Conservation (phyloP, 768 basidiomycete species). For the Leccinum boreale region DNA sequence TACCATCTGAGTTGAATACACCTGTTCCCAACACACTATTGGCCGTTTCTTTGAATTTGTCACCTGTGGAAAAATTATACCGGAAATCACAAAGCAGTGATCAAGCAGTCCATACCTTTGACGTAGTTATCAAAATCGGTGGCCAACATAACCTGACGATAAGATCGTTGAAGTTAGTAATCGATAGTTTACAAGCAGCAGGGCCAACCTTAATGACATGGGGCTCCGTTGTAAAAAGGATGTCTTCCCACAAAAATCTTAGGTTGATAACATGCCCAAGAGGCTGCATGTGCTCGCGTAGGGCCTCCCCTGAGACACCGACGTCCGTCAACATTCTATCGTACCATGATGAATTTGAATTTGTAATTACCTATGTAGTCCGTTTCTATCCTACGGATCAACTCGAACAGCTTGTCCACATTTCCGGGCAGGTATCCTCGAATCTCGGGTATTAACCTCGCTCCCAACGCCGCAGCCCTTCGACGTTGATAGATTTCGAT, state of each 20-base stretch:
- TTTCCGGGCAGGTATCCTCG: constrained; percentile 34
- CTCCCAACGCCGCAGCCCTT: constrained; percentile 22
- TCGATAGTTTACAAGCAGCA: not conserved
- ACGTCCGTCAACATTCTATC: not conserved
- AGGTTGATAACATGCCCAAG: constrained; percentile 38
- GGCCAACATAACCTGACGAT: constrained; percentile 36
- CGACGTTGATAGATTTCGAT: constrained; percentile 8
- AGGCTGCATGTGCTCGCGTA: constrained; percentile 22
- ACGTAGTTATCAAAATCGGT: constrained; percentile 42
- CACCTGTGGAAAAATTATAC: constrained; percentile 24
- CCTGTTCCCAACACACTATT: constrained; percentile 45
- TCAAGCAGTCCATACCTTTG: constrained; percentile 33
- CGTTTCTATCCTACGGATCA: constrained; percentile 17
- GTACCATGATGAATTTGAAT: not conserved
- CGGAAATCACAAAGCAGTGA: not conserved
- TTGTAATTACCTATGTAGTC: constrained; percentile 36
- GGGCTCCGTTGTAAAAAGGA: constrained; percentile 48
- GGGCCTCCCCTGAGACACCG: constrained; percentile 17
- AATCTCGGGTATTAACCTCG: constrained; percentile 30
- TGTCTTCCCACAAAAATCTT: constrained; percentile 45
- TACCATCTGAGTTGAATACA: constrained; percentile 55
- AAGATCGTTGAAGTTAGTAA: not conserved
- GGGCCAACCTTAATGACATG: constrained; percentile 40
- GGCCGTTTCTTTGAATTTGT: constrained; percentile 29
- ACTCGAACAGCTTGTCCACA: constrained; percentile 29